Base-by-base conservation (phyloP, 176 grass and related monocot species). In the Eleusine indica region DNA sequence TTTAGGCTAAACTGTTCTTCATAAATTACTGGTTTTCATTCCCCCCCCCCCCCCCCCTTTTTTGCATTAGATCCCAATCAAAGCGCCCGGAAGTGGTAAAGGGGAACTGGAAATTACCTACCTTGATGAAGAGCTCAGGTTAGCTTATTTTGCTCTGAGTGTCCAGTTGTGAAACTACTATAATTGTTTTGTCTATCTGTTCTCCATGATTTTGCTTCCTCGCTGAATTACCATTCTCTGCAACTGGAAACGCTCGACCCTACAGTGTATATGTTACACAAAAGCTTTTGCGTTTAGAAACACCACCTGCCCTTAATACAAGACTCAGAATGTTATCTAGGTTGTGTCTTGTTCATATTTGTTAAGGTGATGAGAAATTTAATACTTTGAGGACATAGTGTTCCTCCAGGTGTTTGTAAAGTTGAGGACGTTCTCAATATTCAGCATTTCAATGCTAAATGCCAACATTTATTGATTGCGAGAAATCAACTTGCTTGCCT, bases 61-160 rank as follows among this genome's bases (percentile, higher is more conserved):
- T 71, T 53, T 6, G 77, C 29, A 30, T 17, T 81, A 98, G 95
- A 93, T 98, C 68, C 82, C 83, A 78, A 95, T 98, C 78, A 95
- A 98, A 91, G 76, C 92, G 17, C 90, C 91, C 18, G 91, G 84
- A 87, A 88, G 92, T 42, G 92, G 68, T 74, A 92, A 89, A 81
- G 95, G 95, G 70, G 95, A 98, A 81, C 84, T 98, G 44, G 95
- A 98, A 69, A 88, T 93, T 69, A 98, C 95, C 64, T 98, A 98
- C 73, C 85, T 98, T 25, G 95, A 98, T 62, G 92, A 98, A 90
- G 92, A 95, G 73, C 73, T 95, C 77, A 85, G 95, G 92, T 95
- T 87, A 89, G 83, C 80, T 88, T 14, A 54, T 83, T 48, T 64
- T 17, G 44, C 41, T 82, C 66, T 25, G 56, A 84, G 62, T 57